These are phyloP conservation scores for Pichia sp. DNA, from an alignment of 1,139 yeast genomes.

Conservation along the genomic window DNA sequence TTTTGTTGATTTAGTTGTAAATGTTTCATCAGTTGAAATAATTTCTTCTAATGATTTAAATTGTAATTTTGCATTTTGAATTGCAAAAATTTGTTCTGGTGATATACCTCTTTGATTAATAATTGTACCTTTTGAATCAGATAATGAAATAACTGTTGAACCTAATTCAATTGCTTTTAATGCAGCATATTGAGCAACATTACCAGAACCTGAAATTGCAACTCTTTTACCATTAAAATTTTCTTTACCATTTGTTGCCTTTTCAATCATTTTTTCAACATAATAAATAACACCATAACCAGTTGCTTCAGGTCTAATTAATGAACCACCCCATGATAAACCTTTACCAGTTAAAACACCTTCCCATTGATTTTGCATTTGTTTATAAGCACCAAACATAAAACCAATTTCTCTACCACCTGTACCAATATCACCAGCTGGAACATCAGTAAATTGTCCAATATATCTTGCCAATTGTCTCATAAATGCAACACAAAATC, in stretches of 20 bases:
- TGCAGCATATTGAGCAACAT: constrained; percentile 99
- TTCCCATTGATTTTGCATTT: constrained; percentile 86
- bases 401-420: constrained; percentile 91
- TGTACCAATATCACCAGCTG: constrained; percentile 95
- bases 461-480: constrained; percentile 92
- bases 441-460: constrained; percentile 96
- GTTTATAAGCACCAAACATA: constrained; percentile 96
- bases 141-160: constrained; percentile 86
- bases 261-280: constrained; percentile 96
- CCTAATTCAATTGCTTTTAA: constrained; percentile 96
- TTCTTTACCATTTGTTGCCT: constrained; percentile 85
- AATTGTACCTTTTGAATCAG: constrained; percentile 91
- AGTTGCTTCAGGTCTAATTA: constrained; percentile 98
- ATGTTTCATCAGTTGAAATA: constrained; percentile 52
- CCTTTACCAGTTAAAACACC: constrained; percentile 99
- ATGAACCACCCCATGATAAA: constrained; percentile 96
- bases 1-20: constrained; percentile 41
- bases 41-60: constrained; percentile 75
- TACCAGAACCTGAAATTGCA: constrained; percentile 96
- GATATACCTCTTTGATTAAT: constrained; percentile 76
- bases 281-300: constrained; percentile 97
- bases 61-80: constrained; percentile 75
- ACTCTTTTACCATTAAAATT: constrained; percentile 88
- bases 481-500: constrained; percentile 96
- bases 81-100: constrained; percentile 66